These are phyloP conservation scores for Phylloporus rhodoxanthus DNA, from an alignment of 768 basidiomycete genomes.

Conservation along the genomic window DNA sequence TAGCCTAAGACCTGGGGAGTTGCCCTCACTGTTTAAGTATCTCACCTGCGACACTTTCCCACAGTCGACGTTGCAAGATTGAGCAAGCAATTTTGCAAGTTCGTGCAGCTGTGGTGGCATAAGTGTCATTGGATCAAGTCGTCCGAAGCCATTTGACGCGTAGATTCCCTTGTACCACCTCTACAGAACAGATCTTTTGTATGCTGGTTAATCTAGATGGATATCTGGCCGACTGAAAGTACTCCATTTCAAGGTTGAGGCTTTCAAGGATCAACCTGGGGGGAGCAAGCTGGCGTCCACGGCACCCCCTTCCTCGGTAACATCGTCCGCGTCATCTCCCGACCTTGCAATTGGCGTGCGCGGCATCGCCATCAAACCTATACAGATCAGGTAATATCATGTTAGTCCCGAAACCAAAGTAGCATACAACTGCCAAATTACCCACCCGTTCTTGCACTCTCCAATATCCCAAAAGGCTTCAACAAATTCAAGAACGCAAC, in stretches of 20 bases:
- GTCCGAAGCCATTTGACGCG: background rate
- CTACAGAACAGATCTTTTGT: background rate
- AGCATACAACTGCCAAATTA: slow-evolving; percentile 3
- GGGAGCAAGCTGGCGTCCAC: slow-evolving; percentile 91
- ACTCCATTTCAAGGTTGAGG: background rate
- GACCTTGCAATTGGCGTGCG: slow-evolving; percentile 77
- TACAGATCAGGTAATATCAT: background rate
- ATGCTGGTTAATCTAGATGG: background rate
- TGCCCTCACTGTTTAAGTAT: no score
- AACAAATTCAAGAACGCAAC: slow-evolving; percentile 89
- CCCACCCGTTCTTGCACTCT: slow-evolving; percentile 89
- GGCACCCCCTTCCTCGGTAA: slow-evolving; percentile 44
- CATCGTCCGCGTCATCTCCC: slow-evolving; percentile 53
- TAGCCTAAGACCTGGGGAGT: no score
- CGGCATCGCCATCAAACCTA: slow-evolving; percentile 98
- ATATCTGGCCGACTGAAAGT: background rate
- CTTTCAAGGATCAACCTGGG: slow-evolving; percentile 59
- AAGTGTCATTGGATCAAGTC: background rate
- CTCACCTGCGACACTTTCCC: no score
- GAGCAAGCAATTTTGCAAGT: background rate
- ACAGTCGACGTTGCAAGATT: background rate
- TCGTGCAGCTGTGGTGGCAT: no score
- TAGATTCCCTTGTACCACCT: background rate
- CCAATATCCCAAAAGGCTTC: slow-evolving; percentile 92
- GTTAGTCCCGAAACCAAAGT: background rate